Evolutionary conservation across 768 basidiomycete species (phyloP).

Genomic region (Cystobasidium ongulense): DNA sequence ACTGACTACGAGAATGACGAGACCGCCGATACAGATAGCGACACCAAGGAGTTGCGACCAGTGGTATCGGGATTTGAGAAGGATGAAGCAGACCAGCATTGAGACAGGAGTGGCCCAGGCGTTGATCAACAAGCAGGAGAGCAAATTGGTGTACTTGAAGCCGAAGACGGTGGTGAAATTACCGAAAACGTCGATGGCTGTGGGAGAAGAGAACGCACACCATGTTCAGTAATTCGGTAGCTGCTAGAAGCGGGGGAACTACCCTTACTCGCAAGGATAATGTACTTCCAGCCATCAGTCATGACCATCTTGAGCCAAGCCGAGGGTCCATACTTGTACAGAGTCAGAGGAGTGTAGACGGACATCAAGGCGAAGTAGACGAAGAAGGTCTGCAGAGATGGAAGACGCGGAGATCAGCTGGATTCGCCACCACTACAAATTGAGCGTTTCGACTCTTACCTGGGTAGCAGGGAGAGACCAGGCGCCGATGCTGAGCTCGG

Average conservation of each 20-base stretch:
- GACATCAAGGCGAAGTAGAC: constrained; percentile 36
- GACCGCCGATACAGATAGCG: constrained; percentile 39
- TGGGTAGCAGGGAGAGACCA: constrained; percentile 35
- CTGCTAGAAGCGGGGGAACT: background rate
- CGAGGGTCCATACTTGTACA: constrained; percentile 39
- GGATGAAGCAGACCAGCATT: constrained; percentile 39
- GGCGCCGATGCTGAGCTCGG: constrained; percentile 36
- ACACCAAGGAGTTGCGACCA: constrained; percentile 40
- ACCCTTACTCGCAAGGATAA: constrained; percentile 33
- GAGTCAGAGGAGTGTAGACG: constrained; percentile 39
- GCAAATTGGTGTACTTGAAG: constrained; percentile 38
- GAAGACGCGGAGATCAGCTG: background rate
- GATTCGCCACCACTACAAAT: background rate
- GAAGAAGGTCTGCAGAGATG: constrained; percentile 28
- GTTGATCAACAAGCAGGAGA: constrained; percentile 39
- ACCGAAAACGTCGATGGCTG: constrained; percentile 29
- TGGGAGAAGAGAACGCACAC: background rate
- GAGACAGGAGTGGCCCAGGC: constrained; percentile 39
- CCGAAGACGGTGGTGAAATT: constrained; percentile 22
- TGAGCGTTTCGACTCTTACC: constrained; percentile 4
- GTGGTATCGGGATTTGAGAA: constrained; percentile 37
- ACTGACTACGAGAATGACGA: constrained; percentile 38
- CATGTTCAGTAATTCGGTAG: background rate
- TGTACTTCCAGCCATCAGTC: constrained; percentile 41
- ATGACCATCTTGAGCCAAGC: constrained; percentile 38